A percentile compares a stretch with the other conserved stretches of the same genome.
Evolutionary conservation across 768 basidiomycete genomes (phyloP).

Genomic region (Rickenella mellea): DNA sequence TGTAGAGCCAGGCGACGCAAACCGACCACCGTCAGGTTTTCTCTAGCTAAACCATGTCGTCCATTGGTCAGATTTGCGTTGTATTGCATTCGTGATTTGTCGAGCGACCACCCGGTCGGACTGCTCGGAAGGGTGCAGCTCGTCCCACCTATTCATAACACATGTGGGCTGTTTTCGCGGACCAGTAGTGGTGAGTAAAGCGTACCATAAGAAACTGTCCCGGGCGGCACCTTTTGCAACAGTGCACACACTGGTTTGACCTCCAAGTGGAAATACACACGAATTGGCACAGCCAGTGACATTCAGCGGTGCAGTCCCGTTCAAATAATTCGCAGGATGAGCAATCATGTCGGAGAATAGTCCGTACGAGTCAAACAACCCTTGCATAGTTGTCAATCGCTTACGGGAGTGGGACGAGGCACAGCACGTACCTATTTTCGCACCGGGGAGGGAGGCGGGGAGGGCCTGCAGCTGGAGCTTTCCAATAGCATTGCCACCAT

Average conservation of each 20-base stretch:
- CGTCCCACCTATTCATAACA: constrained; percentile 30
- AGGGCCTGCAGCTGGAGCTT: constrained; percentile 40
- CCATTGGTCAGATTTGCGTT: constrained; percentile 34
- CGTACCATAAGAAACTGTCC: constrained; percentile 54
- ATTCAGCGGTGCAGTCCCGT: constrained; percentile 54
- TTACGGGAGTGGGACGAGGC: neutral
- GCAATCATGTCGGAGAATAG: constrained; percentile 51
- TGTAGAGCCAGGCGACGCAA: too few relatives aligned
- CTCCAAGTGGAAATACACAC: constrained; percentile 33
- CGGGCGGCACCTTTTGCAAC: constrained; percentile 30
- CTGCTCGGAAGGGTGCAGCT: constrained; percentile 54
- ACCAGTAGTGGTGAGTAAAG: too few relatives aligned
- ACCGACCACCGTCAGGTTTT: too few relatives aligned
- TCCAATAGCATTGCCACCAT: constrained; percentile 42
- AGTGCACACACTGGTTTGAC: constrained; percentile 22
- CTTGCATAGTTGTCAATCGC: constrained; percentile 18
- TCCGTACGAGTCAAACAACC: constrained; percentile 50
- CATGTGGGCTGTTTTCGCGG: too few relatives aligned
- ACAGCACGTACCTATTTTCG: constrained; percentile 43
- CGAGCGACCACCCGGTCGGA: constrained; percentile 42
- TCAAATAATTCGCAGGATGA: constrained; percentile 43
- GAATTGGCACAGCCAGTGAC: constrained; percentile 41
- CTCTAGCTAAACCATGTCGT: constrained; percentile 45
- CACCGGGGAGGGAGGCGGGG: constrained; percentile 37
- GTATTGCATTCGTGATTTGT: constrained; percentile 38